These are phyloP conservation scores for Aspergillus fumigatiaffinis DNA, from an alignment of 2,329 filamentous ascomycete species.

Conservation along the genomic window DNA sequence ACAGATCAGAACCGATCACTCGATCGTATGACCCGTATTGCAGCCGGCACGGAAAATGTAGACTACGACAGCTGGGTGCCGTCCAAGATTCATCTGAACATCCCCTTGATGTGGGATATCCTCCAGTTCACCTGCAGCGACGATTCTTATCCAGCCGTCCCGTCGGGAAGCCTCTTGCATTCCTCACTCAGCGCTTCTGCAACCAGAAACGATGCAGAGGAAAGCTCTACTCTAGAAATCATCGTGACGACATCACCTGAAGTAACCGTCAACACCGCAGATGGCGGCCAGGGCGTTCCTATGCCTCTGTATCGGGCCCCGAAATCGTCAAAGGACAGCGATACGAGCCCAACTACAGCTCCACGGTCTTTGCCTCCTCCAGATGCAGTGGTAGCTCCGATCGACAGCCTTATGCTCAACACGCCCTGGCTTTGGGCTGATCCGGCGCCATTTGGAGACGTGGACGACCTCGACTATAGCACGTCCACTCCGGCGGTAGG, in stretches of 20 bases:
- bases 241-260: slow-evolving; percentile 51
- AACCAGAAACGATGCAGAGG: slow-evolving; percentile 29
- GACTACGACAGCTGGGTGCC: slow-evolving; percentile 51
- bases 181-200: slow-evolving; percentile 37
- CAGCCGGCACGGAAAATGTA: slow-evolving; percentile 46
- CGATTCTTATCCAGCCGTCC: slow-evolving; percentile 26
- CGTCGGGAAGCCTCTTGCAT: slow-evolving; percentile 41
- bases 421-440: slow-evolving; percentile 35
- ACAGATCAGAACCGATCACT: slow-evolving; percentile 44
- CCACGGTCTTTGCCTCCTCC: neutral
- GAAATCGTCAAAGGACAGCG: neutral
- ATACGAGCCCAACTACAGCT: neutral
- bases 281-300: slow-evolving; percentile 50
- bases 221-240: slow-evolving; percentile 45
- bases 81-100: slow-evolving; percentile 51
- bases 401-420: slow-evolving; percentile 33
- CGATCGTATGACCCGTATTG: slow-evolving; percentile 49
- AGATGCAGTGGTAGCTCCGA: slow-evolving; percentile 29
- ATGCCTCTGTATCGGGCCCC: slow-evolving; percentile 25
- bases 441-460: slow-evolving; percentile 27
- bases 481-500: slow-evolving; percentile 24
- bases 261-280: slow-evolving; percentile 49
- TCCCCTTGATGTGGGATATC: slow-evolving; percentile 53
- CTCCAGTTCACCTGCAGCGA: slow-evolving; percentile 47
- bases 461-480: slow-evolving; percentile 28